Conservation (phyloP, 495 filamentous ascomycete genomes). For the Bombardia bombarda region DNA sequence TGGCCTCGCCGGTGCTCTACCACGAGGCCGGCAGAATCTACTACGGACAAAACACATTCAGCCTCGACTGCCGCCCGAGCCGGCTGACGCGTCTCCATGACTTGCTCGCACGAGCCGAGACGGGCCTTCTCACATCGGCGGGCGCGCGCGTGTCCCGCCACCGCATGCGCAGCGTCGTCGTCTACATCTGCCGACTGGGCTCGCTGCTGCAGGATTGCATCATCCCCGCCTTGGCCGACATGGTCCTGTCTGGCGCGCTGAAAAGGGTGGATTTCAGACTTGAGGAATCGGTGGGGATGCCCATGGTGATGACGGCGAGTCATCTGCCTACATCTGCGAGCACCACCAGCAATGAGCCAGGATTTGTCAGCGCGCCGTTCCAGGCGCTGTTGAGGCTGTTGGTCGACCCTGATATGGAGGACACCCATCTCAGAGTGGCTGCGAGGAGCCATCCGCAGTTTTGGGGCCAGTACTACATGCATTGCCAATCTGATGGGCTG, state of each 20-base stretch:
- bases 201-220: slow-evolving; percentile 7
- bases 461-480: slow-evolving; percentile 9
- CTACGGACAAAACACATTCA: slow-evolving; percentile 25
- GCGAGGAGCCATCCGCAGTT: not conserved
- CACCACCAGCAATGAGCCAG: slow-evolving; percentile 5
- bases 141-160: slow-evolving; percentile 10
- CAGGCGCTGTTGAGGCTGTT: slow-evolving; percentile 21
- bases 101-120: slow-evolving; percentile 8
- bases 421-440: slow-evolving; percentile 16
- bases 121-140: not conserved
- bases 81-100: slow-evolving; percentile 2
- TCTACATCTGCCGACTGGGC: slow-evolving; percentile 21
- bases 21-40: slow-evolving; percentile 26
- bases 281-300: slow-evolving; percentile 9
- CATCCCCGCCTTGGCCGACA: slow-evolving; percentile 9
- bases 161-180: slow-evolving; percentile 17
- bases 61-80: slow-evolving; percentile 16
- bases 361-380: slow-evolving; percentile 7
- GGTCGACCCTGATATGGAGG: slow-evolving; percentile 23
- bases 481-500: slow-evolving; percentile 20
- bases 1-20: slow-evolving; percentile 24
- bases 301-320: slow-evolving; percentile 6
- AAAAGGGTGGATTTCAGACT: slow-evolving; percentile 7
- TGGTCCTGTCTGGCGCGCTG: slow-evolving; percentile 23
- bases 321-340: slow-evolving; percentile 2